Evolutionary conservation across 164 flowering plant species (phyloP), one percentile per base, ranked within the genome.

Genomic region (Warburgia ugandensis): DNA sequence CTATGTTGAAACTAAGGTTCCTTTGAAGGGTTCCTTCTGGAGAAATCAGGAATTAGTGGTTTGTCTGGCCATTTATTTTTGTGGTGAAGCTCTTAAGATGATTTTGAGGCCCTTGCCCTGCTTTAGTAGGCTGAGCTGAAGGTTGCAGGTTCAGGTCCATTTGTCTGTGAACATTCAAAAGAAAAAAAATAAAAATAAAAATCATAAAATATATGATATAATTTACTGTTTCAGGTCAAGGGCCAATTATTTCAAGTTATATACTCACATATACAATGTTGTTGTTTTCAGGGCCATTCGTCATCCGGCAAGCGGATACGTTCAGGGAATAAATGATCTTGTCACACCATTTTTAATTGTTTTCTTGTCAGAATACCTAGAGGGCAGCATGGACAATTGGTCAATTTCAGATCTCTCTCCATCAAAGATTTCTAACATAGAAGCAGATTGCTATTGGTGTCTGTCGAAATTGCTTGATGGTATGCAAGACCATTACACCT

Each of bases 291-390:
- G 97, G 99, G 99, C 99, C 31, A 88, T 92, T 60, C 77, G 99
- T 41, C 99, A 92, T 76, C 99, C 99, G 52, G 97, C 99, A 28
- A 88, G 99, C 64, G 95, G 97, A 58, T 92, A 92, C 67, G 99
- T 92, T 44, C 99, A 92, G 63, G 97, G 99, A 58, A 92, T 88
- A 76, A 92, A 92, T 68, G 97, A 92, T 74, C 97, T 92, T 48
- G 89, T 73, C 41, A 92, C 99, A 19, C 97, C 97, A 40, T 92
- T 92, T 69, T 54, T 92, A 61, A 87, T 92, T 52, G 94, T 86
- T 53, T 92, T 92, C 73, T 79, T 92, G 70, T 84, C 95, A 4
- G 99, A 92, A 64, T 58, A 80, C 69, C 59, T 92, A 40, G 79
- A 86, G 66, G 97, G 91, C 51, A 61, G 70, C 63, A 48, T 84